phyloP scores from a whole-genome alignment of 495 filamentous ascomycete genomes.

The Penicillium ucsense region DNA sequence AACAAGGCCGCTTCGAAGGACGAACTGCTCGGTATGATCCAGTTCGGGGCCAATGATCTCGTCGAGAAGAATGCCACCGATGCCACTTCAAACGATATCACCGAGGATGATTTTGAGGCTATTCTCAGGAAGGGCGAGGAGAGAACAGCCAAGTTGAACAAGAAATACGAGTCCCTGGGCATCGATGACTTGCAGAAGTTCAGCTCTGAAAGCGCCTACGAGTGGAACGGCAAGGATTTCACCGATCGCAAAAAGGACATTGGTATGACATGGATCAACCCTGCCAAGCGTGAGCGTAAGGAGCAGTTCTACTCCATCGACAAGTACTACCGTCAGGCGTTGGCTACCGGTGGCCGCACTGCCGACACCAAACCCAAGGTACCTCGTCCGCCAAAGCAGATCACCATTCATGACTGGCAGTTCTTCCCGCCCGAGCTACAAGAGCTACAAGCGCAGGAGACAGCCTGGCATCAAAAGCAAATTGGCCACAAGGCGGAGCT shows the following conservation, averaged over 20 bases:
- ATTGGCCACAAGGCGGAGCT: conserved; percentile 88
- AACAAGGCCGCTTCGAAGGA: conserved; percentile 90
- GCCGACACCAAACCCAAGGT: conserved; percentile 89
- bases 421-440: conserved; percentile 79
- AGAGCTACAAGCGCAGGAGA: conserved; percentile 92
- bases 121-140: conserved; percentile 83
- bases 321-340: conserved; percentile 91
- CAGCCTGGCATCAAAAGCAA: conserved; percentile 89
- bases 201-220: conserved; percentile 90
- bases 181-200: conserved; percentile 98
- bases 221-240: conserved; percentile 98
- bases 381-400: conserved; percentile 90
- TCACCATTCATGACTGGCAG: conserved; percentile 89
- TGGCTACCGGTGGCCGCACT: conserved; percentile 74
- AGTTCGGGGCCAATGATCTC: conserved; percentile 93
- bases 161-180: conserved; percentile 93
- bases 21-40: conserved; percentile 94
- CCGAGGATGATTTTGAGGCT: conserved; percentile 80
- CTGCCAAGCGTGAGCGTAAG: conserved; percentile 95
- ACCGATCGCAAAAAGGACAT: conserved; percentile 86
- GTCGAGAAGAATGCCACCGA: conserved; percentile 47
- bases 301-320: conserved; percentile 97
- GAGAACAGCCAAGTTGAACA: conserved; percentile 79
- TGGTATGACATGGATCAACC: conserved; percentile 95
- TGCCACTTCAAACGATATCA: conserved; percentile 47